A percentile compares a stretch with the other conserved stretches of the same genome.
Evolutionary conservation across 179 eudicot genomes (phyloP).

Genomic region (Spinacia oleracea): DNA sequence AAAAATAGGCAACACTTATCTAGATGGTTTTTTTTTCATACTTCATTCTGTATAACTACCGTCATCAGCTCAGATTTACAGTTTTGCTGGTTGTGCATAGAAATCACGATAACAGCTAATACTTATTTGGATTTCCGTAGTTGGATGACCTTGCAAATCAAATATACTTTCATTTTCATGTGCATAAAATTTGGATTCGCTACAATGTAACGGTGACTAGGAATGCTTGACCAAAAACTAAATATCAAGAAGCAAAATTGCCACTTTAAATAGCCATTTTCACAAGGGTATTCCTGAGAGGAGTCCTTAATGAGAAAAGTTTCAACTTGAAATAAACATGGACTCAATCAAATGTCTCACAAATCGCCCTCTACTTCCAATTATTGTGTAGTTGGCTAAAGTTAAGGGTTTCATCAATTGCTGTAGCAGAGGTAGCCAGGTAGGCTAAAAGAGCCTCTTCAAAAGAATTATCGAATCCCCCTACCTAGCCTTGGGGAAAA

Average conservation of each 20-base stretch:
- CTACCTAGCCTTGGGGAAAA: not conserved
- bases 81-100: not conserved
- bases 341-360: not conserved
- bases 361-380: not conserved
- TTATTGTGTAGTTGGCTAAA: not conserved
- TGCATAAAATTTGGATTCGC: not conserved
- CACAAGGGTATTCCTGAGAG: not conserved
- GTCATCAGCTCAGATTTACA: not conserved
- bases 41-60: not conserved
- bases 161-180: not conserved
- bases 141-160: not conserved
- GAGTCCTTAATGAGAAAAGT: not conserved
- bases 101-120: not conserved
- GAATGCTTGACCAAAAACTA: not conserved
- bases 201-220: not conserved
- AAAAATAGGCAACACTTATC: too few relatives aligned
- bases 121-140: not conserved
- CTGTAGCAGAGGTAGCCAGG: too few relatives aligned
- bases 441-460: conserved; percentile 1
- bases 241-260: not conserved
- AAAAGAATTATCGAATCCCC: not conserved
- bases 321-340: not conserved
- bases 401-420: not conserved
- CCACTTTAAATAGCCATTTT: not conserved
- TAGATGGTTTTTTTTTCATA: not conserved